These are phyloP conservation scores for Moricandia arvensis DNA, from an alignment of 345 rosid genomes.

Conservation along the genomic window DNA sequence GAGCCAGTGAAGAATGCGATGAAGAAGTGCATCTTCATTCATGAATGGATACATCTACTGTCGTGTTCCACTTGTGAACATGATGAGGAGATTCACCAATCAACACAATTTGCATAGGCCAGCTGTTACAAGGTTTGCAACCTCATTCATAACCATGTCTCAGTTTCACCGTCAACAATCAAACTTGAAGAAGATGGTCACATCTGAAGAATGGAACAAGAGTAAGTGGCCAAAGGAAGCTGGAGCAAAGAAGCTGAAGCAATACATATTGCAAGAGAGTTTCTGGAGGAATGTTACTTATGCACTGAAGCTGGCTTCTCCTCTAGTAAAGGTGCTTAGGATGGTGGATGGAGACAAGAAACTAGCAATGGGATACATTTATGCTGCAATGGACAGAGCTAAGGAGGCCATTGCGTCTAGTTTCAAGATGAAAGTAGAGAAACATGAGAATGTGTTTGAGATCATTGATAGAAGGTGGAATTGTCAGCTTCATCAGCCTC, in stretches of 20 bases:
- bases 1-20: background rate
- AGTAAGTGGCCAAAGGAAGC: background rate
- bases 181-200: background rate
- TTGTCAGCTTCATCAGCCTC: too few species aligned
- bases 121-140: background rate
- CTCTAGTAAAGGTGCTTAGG: background rate
- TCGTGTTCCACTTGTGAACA: background rate
- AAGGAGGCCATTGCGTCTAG: background rate
- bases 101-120: background rate
- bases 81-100: background rate
- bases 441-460: background rate
- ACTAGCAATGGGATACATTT: background rate
- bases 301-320: background rate
- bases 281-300: background rate
- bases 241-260: background rate
- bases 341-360: background rate
- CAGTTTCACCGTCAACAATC: background rate
- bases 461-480: background rate
- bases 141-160: background rate
- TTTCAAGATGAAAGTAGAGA: background rate
- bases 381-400: background rate
- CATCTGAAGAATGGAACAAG: background rate
- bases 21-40: background rate
- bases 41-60: background rate
- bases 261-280: background rate